Evolutionary conservation across 2,329 filamentous ascomycete genomes (phyloP).

Genomic region (Pseudogymnoascus pannorum): DNA sequence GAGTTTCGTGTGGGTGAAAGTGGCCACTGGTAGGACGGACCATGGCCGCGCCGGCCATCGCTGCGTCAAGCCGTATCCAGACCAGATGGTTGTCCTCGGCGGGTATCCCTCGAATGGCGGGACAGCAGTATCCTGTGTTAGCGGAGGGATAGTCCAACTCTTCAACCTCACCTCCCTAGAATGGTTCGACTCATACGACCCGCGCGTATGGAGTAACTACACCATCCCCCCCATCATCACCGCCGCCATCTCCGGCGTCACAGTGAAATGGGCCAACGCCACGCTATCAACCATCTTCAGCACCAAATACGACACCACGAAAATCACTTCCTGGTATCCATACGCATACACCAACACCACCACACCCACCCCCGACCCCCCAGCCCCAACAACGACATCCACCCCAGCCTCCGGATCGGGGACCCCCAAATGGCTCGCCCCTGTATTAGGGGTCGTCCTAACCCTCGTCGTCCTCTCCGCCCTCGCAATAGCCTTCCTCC

Average conservation of each 20-base stretch:
- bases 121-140: conserved; percentile 40
- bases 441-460: conserved; percentile 55
- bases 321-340: conserved; percentile 54
- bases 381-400: conserved; percentile 7
- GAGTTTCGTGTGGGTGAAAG: conserved; percentile 68
- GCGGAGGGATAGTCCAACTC: conserved; percentile 48
- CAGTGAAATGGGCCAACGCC: conserved; percentile 51
- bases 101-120: conserved; percentile 45
- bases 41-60: conserved; percentile 65
- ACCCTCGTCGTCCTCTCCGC: conserved; percentile 50
- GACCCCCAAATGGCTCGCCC: conserved; percentile 50
- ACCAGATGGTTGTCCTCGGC: conserved; percentile 73
- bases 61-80: conserved; percentile 68
- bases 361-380: conserved; percentile 13
- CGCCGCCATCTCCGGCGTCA: conserved; percentile 62
- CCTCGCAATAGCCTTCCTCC: conserved; percentile 42
- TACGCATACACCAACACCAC: conserved; percentile 34
- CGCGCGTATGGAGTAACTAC: conserved; percentile 57
- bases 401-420: not conserved
- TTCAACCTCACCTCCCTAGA: conserved; percentile 65
- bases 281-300: conserved; percentile 47
- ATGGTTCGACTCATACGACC: conserved; percentile 67
- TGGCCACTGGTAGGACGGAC: conserved; percentile 37
- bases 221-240: conserved; percentile 58
- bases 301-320: conserved; percentile 46